Conservation (phyloP, 2,329 filamentous ascomycete species). For the Zymoseptoria tritici region DNA sequence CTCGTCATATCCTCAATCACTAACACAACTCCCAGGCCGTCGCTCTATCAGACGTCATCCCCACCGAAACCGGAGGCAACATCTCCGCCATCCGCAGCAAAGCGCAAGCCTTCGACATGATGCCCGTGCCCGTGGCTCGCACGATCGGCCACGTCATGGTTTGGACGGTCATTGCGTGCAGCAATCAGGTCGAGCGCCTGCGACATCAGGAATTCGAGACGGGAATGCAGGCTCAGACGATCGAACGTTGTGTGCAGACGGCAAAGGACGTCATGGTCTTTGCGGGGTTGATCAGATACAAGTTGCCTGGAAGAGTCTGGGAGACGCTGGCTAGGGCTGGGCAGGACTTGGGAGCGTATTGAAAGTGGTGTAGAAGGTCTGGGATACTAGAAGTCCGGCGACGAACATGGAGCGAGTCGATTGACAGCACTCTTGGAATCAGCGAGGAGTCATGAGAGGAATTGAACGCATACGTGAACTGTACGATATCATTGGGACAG, state of each 20-base stretch:
- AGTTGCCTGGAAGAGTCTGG: slow-evolving; percentile 78
- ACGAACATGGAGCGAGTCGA: neutral
- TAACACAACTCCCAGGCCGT: slow-evolving; percentile 43
- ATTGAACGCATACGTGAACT: neutral
- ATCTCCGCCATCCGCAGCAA: slow-evolving; percentile 70
- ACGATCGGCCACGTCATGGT: slow-evolving; percentile 87
- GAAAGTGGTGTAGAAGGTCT: neutral
- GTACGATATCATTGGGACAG: neutral
- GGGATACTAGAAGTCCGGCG: neutral
- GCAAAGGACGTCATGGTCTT: slow-evolving; percentile 90
- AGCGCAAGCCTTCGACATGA: slow-evolving; percentile 70
- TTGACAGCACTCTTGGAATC: neutral
- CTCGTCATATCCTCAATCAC: neutral
- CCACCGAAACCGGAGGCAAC: slow-evolving; percentile 66
- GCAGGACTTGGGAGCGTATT: slow-evolving; percentile 48
- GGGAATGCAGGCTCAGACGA: slow-evolving; percentile 46
- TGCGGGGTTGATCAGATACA: slow-evolving; percentile 84
- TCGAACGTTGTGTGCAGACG: slow-evolving; percentile 66
- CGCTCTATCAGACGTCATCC: slow-evolving; percentile 67
- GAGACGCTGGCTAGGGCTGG: slow-evolving; percentile 80
- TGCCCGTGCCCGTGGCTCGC: slow-evolving; percentile 74
- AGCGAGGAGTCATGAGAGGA: neutral
- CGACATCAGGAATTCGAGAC: slow-evolving; percentile 63
- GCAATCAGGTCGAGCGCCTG: slow-evolving; percentile 66
- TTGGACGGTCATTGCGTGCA: slow-evolving; percentile 87